Evolutionary conservation across 768 basidiomycete species (phyloP), one percentile per base, ranked within the genome.

Genomic region (Chiua virens): DNA sequence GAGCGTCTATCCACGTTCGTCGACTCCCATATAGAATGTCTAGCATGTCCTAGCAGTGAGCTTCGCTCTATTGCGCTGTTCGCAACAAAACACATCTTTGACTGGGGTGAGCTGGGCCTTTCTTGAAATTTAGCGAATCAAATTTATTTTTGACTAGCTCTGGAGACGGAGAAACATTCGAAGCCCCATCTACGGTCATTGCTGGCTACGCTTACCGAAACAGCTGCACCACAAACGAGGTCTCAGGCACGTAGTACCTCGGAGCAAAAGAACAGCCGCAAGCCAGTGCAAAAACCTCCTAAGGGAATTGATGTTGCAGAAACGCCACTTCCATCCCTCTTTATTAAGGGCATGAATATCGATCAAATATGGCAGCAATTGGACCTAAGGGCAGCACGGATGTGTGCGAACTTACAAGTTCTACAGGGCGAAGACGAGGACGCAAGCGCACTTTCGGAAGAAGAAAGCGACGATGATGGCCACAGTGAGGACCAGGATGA

Each of bases 301-400:
- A 61, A 66, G 27, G 69, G 64, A 39, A 42, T 64, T 5, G 47
- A 68, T 11, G 73, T 85, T 44, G 63, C 74, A 45, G 72, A 72
- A 22, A 97, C 96, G 1, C 94, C 94, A 7, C 68, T 98, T 3
- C 74, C 82, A 8, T 80, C 80, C 32, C 79, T 99, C 18, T 89
- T 84, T 52, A 74, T 85, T 13, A 82, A 92, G 20, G 86, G 79
- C 17, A 86, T 97, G 82, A 87, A 85, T 58, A 78, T 82, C 21
- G 89, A 91, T 50, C 94, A 96, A 67, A 75, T 98, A 23, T 99
- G 96, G 96, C 86, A 86, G 36, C 96, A 99, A 71, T 68, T 98
- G 48, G 96, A 98, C 63, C 74, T 99, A 47, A 76, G 91, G 39
- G 75, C 85, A 15, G 79, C 82, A 54, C 79, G 78, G 40, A 73